Base-by-base conservation (phyloP, 371 early-diverging fungal genomes). In the Mucor plumbeus region DNA sequence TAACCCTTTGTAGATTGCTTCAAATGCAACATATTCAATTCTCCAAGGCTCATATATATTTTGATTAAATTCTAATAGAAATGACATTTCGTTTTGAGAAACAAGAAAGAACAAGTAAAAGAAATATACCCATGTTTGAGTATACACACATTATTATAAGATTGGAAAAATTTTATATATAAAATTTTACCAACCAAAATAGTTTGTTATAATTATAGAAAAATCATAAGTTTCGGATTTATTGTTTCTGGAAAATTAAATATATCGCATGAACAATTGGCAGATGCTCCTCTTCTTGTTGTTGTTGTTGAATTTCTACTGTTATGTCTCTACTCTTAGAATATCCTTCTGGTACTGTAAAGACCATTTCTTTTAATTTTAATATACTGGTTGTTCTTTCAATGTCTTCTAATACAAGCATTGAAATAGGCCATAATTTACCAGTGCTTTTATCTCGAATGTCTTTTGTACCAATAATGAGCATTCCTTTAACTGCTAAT, bases 21-120 rank as follows among this genome's bases (percentile, higher is more conserved):
- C 89, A 73, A 96, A 97, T 64, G 85, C 77, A 17, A 96, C 75
- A 72, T 96, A 97, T 79, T 96, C 91, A 73, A 90, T 90, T 41
- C 85, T 74, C 94, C 96, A 97, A 59, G 92, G 94, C 5, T 85
- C 85, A 67, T 90, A 87, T 17, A 91, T 83, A 55, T 85, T 82
- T 26, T 86, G 81, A 59, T 83, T 72, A 19, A 96, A 83, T 72
- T 93, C 90, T 71, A 86, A 79, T 38, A 88, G 90, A 81, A 95
- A 97, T 81, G 92, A 89, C 96, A 94, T 97, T 34, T 39, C 48
- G 7, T n/a, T 47, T 36, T 9, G 31, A 17, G 14, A 15, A 39
- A 35, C 44, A 48, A 50, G 26, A 43, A 43, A 43, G 26, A 59
- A 43, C 15, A 31, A 34, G 35, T 7, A 55, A 34, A 50, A 6